A percentile compares a stretch with the other conserved stretches of the same genome.
phyloP scores from a whole-genome alignment of 1,284 basidiomycete species.

The Afroboletus lepidellus region DNA sequence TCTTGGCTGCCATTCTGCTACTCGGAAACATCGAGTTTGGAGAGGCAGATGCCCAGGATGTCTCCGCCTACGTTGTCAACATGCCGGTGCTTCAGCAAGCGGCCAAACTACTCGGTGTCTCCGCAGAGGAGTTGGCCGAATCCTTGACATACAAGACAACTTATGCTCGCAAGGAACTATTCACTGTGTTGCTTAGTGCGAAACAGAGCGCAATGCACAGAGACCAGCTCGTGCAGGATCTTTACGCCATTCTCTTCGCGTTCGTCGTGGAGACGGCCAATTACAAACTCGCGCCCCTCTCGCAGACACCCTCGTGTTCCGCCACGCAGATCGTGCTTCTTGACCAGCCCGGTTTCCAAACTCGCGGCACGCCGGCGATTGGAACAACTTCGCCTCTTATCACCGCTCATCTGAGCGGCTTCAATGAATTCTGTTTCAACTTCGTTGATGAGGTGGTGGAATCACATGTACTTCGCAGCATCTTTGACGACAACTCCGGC shows the following conservation, averaged over 20 bases:
- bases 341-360: constrained; percentile 84
- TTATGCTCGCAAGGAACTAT: constrained; percentile 85
- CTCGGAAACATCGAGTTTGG: constrained; percentile 84
- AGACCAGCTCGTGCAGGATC: constrained; percentile 76
- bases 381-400: constrained; percentile 67
- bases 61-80: constrained; percentile 69
- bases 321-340: constrained; percentile 76
- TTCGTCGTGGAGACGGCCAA: constrained; percentile 92
- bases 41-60: constrained; percentile 70
- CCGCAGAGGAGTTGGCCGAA: constrained; percentile 74
- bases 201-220: constrained; percentile 74
- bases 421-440: constrained; percentile 89
- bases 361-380: constrained; percentile 61
- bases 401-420: constrained; percentile 75
- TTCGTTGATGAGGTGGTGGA: constrained; percentile 84
- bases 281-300: constrained; percentile 69
- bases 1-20: constrained; percentile 80
- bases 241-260: constrained; percentile 93
- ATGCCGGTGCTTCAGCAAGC: constrained; percentile 67
- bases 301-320: constrained; percentile 43
- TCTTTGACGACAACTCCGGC: constrained; percentile 73
- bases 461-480: constrained; percentile 71
- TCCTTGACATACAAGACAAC: constrained; percentile 81
- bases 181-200: constrained; percentile 76
- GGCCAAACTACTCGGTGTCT: constrained; percentile 72